Evolutionary conservation across 306 rosid species (phyloP).

Genomic region (Inga laurina): DNA sequence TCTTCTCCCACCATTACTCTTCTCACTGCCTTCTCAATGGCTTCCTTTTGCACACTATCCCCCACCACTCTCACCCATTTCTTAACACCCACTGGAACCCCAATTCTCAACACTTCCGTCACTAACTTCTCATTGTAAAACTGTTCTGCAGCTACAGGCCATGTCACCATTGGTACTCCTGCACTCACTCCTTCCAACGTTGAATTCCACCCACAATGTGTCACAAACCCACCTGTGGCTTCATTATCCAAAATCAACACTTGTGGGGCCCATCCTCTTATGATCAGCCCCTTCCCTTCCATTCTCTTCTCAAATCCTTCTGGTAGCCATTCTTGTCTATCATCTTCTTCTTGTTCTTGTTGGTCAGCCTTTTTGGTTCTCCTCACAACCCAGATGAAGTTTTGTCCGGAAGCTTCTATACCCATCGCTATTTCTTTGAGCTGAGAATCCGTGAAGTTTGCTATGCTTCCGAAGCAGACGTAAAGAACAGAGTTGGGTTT

Average conservation of each 20-base stretch:
- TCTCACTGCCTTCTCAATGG: constrained; percentile 18
- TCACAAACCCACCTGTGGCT: constrained; percentile 18
- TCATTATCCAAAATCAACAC: not conserved
- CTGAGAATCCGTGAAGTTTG: not conserved
- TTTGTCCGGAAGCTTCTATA: constrained; percentile 24
- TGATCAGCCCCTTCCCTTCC: constrained; percentile 1
- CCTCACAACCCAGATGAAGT: constrained; percentile 30
- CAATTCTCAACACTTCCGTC: constrained; percentile 32
- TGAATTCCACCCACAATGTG: constrained; percentile 46
- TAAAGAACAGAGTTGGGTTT: constrained; percentile 29
- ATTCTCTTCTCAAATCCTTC: not conserved
- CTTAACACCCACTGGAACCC: constrained; percentile 31
- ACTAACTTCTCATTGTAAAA: constrained; percentile 47
- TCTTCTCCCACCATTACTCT: constrained; percentile 42
- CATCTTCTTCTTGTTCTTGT: not conserved
- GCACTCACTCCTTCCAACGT: constrained; percentile 38
- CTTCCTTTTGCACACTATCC: not conserved
- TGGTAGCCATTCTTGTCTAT: not conserved
- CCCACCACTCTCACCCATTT: not conserved
- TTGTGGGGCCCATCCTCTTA: constrained; percentile 28
- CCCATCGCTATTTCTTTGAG: constrained; percentile 25
- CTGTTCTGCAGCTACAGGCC: constrained; percentile 41
- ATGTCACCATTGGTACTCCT: constrained; percentile 30
- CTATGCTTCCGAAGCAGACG: constrained; percentile 26
- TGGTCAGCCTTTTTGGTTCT: not conserved